Evolutionary conservation across 2,329 filamentous ascomycete species (phyloP).

Genomic region (Aspergillus persii): DNA sequence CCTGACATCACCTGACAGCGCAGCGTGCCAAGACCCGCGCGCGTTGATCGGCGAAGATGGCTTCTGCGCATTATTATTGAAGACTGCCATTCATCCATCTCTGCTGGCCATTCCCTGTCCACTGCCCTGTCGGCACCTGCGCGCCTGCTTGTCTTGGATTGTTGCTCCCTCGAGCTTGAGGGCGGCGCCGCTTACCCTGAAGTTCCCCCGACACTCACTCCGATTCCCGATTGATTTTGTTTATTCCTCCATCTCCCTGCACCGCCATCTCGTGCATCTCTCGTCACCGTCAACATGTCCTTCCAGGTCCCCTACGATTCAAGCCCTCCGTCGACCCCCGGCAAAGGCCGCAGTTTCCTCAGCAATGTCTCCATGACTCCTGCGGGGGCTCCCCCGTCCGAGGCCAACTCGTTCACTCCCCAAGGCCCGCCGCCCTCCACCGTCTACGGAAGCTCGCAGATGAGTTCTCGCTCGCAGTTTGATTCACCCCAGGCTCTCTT

Average conservation of each 20-base stretch:
- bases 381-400: slow-evolving; percentile 55
- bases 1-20: slow-evolving; percentile 16
- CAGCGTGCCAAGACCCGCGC: slow-evolving; percentile 17
- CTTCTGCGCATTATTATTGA: background rate
- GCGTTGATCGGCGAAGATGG: slow-evolving; percentile 8
- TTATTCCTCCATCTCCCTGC: slow-evolving; percentile 5
- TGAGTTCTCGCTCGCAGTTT: slow-evolving; percentile 35
- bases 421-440: slow-evolving; percentile 53
- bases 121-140: background rate
- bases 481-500: slow-evolving; percentile 40
- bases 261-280: background rate
- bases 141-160: background rate
- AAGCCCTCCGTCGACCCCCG: slow-evolving; percentile 40
- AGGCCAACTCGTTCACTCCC: slow-evolving; percentile 55
- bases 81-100: background rate
- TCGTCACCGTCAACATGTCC: slow-evolving; percentile 26
- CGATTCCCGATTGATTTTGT: slow-evolving; percentile 6
- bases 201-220: background rate
- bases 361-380: slow-evolving; percentile 56
- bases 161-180: background rate
- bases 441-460: slow-evolving; percentile 52
- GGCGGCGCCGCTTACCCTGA: background rate
- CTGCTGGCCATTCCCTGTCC: background rate
- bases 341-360: slow-evolving; percentile 35
- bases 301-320: slow-evolving; percentile 37